Evolutionary conservation across 345 rosid species (phyloP), one percentile per base, ranked within the genome.

Genomic region (Heritiera fomes): DNA sequence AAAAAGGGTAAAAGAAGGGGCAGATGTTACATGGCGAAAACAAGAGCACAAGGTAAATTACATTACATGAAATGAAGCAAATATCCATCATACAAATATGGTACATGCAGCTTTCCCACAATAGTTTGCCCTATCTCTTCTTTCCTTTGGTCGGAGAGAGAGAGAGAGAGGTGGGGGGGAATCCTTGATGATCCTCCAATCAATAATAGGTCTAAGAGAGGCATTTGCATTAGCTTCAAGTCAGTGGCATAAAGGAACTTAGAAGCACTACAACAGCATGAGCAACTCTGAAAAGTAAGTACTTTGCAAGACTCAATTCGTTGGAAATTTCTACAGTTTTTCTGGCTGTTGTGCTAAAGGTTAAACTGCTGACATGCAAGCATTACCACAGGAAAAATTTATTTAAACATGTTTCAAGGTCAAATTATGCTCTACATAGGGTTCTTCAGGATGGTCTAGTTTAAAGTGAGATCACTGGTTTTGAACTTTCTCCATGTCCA

Each of bases 1-100:
- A 30, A 76, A 76, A 17, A 62, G 13, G 62, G 55, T 28, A 52
- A 30, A 71, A 52, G 45, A 71, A 30, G 43, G 61, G 8, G 75
- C 28, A 1, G 4, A 32, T 23, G 1, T 71, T 71, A 52, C 46
- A 17, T 32, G n/a, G 46, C 43, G 15, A 52, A 17, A 52, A 17
- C 45, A 43, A 11, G 20, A 47, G 74, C 73, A 70, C 41, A 12
- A 30, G 17, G 38, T 70, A 23, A 70, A 70, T 47, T 70, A 13
- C 55, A 46, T 46, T 47, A 23, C 73, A 70, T 47, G 50, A 43
- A 45, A 68, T 45, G 32, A 8, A 20, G 63, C 32, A 67, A 67
- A 5, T 34, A 68, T n/a, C 13, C 11, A 68, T 20, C 23, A 45
- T 11, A 45, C 2, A 68, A 46, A 45, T 20, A 45, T 45, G 34